Conservation (phyloP, 441 rosid species). For the Viola pubescens region DNA sequence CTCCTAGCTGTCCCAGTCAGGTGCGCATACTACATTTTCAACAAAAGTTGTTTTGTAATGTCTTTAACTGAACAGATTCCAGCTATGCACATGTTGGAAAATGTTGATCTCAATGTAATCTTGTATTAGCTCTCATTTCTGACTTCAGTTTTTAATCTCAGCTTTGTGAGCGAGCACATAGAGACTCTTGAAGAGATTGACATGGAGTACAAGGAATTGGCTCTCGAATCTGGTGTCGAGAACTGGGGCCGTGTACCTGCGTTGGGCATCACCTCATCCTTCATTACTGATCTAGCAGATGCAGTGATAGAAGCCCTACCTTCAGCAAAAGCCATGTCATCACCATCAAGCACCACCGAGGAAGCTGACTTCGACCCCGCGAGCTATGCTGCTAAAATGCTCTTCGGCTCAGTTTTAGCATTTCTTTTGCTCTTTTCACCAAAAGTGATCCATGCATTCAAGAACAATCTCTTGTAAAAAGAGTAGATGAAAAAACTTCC, state of each 20-base stretch:
- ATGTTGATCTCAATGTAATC: not conserved
- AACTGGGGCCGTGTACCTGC: constrained; percentile 97
- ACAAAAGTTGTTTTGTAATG: not conserved
- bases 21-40: constrained; percentile 20
- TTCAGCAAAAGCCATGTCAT: constrained; percentile 45
- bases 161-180: constrained; percentile 95
- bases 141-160: constrained; percentile 21
- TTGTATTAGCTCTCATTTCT: not conserved
- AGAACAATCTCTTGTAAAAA: constrained; percentile 40
- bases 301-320: constrained; percentile 92
- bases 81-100: not conserved
- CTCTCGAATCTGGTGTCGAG: constrained; percentile 77
- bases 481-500: not conserved
- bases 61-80: not conserved
- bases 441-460: constrained; percentile 45
- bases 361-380: constrained; percentile 44
- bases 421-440: constrained; percentile 62
- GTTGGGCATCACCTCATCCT: constrained; percentile 63
- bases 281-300: constrained; percentile 84
- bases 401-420: constrained; percentile 74
- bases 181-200: constrained; percentile 96
- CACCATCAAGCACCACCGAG: constrained; percentile 24
- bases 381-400: constrained; percentile 43
- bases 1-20: constrained; percentile 92
- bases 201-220: constrained; percentile 83